These are phyloP conservation scores for Epichloe coenophiala DNA, from an alignment of 2,329 filamentous ascomycete species.

Conservation along the genomic window DNA sequence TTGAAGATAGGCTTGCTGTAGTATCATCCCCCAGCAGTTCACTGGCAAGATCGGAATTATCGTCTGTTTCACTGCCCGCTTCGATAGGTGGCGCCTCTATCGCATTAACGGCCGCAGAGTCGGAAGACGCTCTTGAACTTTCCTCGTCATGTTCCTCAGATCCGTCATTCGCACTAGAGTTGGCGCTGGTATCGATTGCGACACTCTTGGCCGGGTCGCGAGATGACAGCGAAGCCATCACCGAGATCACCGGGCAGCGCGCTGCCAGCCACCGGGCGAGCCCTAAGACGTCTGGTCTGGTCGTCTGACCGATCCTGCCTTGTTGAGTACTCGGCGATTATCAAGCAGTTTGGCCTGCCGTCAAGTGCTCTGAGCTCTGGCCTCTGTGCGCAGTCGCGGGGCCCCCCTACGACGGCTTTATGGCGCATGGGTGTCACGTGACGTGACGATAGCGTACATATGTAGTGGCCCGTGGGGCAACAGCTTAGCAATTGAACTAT, in stretches of 20 bases:
- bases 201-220: neutral
- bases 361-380: too few relatives aligned
- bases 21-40: conserved; percentile 1
- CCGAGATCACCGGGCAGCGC: neutral
- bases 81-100: conserved; percentile 1
- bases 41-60: conserved; percentile 3
- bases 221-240: neutral
- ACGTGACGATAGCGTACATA: too few relatives aligned
- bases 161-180: neutral
- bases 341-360: too few relatives aligned
- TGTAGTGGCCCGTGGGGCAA: too few relatives aligned
- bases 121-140: neutral
- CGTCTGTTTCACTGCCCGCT: conserved; percentile 1
- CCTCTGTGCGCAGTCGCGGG: too few relatives aligned
- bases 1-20: conserved; percentile 4
- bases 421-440: too few relatives aligned
- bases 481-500: too few relatives aligned
- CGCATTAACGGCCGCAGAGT: neutral
- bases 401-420: too few relatives aligned
- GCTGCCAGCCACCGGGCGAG: neutral
- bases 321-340: too few relatives aligned
- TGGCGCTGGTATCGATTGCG: neutral
- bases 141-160: neutral
- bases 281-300: neutral
- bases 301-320: too few relatives aligned